Evolutionary conservation across 2,329 filamentous ascomycete species (phyloP).

Genomic region (Colletotrichum sp.): DNA sequence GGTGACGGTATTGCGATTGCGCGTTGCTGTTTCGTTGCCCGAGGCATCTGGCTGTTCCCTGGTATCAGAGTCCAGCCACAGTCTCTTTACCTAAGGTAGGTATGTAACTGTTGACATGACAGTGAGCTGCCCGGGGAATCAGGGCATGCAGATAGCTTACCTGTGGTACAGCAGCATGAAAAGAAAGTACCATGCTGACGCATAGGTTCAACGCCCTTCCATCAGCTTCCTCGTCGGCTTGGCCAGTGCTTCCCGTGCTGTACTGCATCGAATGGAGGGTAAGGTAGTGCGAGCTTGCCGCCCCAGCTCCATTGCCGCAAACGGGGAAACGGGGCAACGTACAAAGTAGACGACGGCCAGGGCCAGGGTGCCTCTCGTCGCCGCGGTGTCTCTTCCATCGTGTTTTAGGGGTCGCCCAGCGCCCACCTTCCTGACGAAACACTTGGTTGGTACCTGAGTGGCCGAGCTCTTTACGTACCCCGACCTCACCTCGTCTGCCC

Average conservation of each 20-base stretch:
- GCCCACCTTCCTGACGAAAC: constrained; percentile 4
- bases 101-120: background rate
- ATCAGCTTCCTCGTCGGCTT: background rate
- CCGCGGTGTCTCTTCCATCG: background rate
- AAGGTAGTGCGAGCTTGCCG: background rate
- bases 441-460: background rate
- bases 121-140: background rate
- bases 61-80: background rate
- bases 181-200: background rate
- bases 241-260: background rate
- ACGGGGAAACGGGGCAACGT: background rate
- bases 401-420: background rate
- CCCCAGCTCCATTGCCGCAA: background rate
- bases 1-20: background rate
- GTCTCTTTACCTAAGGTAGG: background rate
- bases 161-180: background rate
- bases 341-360: background rate
- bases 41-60: background rate
- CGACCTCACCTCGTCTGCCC: background rate
- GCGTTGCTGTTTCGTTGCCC: background rate
- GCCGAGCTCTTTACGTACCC: background rate
- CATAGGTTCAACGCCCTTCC: background rate
- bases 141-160: background rate
- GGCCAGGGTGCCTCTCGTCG: background rate
- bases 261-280: background rate